These are phyloP conservation scores for Candida dubliniensis DNA, from an alignment of 1,139 yeast genomes.

Conservation along the genomic window DNA sequence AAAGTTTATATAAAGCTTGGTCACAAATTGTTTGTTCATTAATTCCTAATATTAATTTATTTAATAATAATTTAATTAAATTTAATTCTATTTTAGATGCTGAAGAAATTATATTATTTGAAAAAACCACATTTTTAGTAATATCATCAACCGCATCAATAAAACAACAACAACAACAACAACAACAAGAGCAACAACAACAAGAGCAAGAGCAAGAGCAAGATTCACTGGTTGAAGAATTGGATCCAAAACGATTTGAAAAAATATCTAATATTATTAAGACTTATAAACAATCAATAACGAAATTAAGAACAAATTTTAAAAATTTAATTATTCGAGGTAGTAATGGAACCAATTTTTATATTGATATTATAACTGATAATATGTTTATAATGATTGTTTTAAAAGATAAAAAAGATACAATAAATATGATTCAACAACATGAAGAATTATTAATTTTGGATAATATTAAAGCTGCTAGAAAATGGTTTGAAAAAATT, in stretches of 20 bases:
- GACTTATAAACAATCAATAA: slow-evolving; percentile 90
- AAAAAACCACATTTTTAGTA: slow-evolving; percentile 89
- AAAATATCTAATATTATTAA: slow-evolving; percentile 92
- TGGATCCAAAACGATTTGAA: slow-evolving; percentile 92
- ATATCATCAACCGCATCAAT: slow-evolving; percentile 68
- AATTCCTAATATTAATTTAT: slow-evolving; percentile 84
- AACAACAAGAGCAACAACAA: slow-evolving; percentile 3
- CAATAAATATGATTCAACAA: slow-evolving; percentile 28
- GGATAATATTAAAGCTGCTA: slow-evolving; percentile 67
- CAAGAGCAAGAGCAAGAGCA: slow-evolving; percentile 14
- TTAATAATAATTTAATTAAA: slow-evolving; percentile 73
- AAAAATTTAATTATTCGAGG: slow-evolving; percentile 77
- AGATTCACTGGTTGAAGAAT: slow-evolving; percentile 18
- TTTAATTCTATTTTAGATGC: slow-evolving; percentile 80
- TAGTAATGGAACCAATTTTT: slow-evolving; percentile 63
- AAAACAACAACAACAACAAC: slow-evolving; percentile 23
- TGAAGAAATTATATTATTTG: slow-evolving; percentile 88
- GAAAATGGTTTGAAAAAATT: slow-evolving; percentile 64
- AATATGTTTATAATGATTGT: slow-evolving; percentile 80
- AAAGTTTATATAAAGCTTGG: slow-evolving; percentile 95
- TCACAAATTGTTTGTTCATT: slow-evolving; percentile 91
- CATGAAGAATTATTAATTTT: slow-evolving; percentile 64
- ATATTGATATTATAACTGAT: slow-evolving; percentile 66
- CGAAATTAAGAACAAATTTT: slow-evolving; percentile 83
- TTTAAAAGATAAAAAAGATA: slow-evolving; percentile 36